A percentile compares a stretch with the other conserved stretches of the same genome.
phyloP scores from a whole-genome alignment of 371 early-diverging fungal genomes.

The Nematocida parisii region DNA sequence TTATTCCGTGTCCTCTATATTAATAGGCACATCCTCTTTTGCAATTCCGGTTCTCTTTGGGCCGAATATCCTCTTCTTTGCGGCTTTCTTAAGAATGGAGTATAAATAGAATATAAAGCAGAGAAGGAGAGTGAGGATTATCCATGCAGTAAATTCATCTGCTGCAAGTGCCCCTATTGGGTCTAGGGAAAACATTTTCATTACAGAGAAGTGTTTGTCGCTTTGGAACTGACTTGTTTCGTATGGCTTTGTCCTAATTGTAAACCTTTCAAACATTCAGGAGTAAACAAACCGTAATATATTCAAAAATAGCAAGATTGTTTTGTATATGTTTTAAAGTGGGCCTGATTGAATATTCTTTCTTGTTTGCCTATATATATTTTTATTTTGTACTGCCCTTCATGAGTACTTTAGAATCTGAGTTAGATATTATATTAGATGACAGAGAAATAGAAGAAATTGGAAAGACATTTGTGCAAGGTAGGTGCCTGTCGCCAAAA shows the following conservation, averaged over 20 bases:
- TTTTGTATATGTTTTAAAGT: slow-evolving; percentile 22
- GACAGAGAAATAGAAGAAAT: slow-evolving; percentile 42
- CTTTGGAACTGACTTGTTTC: slow-evolving; percentile 8
- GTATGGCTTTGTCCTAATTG: slow-evolving; percentile 21
- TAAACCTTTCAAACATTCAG: slow-evolving; percentile 49
- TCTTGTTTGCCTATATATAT: slow-evolving; percentile 36
- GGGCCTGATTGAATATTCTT: neutral
- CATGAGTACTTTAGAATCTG: slow-evolving; percentile 47
- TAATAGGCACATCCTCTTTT: too few relatives aligned
- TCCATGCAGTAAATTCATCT: slow-evolving; percentile 34
- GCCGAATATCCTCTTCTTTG: slow-evolving; percentile 2
- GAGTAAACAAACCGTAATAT: slow-evolving; percentile 34
- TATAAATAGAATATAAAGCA: slow-evolving; percentile 17
- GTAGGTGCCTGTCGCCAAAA: neutral
- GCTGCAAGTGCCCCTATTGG: slow-evolving; percentile 8
- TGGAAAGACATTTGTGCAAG: slow-evolving; percentile 21
- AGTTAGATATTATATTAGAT: slow-evolving; percentile 33
- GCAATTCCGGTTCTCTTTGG: neutral
- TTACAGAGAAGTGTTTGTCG: slow-evolving; percentile 22
- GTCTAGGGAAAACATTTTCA: slow-evolving; percentile 38
- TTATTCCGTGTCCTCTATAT: too few relatives aligned
- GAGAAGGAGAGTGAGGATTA: slow-evolving; percentile 10
- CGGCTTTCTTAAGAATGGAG: neutral
- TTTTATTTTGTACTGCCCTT: slow-evolving; percentile 52
- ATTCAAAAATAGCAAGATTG: slow-evolving; percentile 10